Percentiles rank a stretch among this genome's conserved stretches.
Evolutionary conservation across 1,139 yeast species (phyloP).

Genomic region (Yarrowia galli): DNA sequence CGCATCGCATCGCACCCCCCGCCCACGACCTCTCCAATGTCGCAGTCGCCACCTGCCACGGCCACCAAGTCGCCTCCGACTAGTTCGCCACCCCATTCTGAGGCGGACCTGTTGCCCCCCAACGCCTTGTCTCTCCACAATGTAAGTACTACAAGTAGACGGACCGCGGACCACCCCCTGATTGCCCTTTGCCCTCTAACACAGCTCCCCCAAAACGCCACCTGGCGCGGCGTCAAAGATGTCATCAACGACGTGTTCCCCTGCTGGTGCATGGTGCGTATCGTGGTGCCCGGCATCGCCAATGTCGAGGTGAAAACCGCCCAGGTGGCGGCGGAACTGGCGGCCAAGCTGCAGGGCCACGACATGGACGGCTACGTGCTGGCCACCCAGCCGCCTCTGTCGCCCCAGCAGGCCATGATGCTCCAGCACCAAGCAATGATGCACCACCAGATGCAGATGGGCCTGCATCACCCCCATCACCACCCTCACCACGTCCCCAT

Average conservation of each 20-base stretch:
- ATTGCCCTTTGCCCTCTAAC: no score
- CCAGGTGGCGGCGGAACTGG: conserved; percentile 29
- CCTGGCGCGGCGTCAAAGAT: conserved; percentile 36
- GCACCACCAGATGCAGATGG: conserved; percentile 32
- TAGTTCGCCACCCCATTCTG: conserved; percentile 31
- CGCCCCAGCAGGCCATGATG: conserved; percentile 24
- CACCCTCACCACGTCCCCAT: not conserved
- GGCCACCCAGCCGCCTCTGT: conserved; percentile 26
- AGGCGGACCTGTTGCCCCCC: conserved; percentile 32
- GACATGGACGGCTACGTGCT: conserved; percentile 29
- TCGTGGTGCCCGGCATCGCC: conserved; percentile 36
- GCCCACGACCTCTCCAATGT: conserved; percentile 9
- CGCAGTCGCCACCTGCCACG: conserved; percentile 34
- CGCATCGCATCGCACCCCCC: not conserved
- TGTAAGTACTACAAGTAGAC: conserved; percentile 13
- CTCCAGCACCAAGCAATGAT: conserved; percentile 34
- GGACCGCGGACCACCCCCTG: no score
- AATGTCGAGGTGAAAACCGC: conserved; percentile 28
- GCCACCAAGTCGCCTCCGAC: conserved; percentile 23
- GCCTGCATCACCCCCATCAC: conserved; percentile 24
- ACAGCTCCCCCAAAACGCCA: conserved; percentile 26
- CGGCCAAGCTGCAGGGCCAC: conserved; percentile 23
- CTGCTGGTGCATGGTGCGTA: conserved; percentile 37
- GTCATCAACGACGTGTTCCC: conserved; percentile 34
- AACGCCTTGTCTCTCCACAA: conserved; percentile 34